Base-by-base conservation (phyloP, 371 early-diverging fungal genomes). In the Syncephalis fuscata region DNA sequence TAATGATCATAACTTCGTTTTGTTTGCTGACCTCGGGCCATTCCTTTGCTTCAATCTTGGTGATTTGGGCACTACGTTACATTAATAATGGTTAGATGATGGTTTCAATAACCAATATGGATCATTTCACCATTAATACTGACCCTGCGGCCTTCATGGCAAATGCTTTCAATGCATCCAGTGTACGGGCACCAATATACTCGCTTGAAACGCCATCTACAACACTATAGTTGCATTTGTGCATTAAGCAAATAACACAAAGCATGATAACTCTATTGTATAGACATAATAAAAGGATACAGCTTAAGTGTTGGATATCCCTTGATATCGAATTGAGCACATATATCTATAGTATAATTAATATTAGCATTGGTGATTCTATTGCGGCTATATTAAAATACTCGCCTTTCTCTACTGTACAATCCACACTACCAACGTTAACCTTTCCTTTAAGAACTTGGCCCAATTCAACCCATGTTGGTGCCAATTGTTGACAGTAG, bases 261-360 rank as follows among this genome's bases (percentile, higher is more conserved):
- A 45, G 27, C 1, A 48, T 37, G 1, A 32, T 16, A 3, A 50
- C 51, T 23, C 48, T 37, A 17, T 48, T 32, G 51, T 48, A n/a
- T n/a, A 16, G 14, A 19, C 21, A 26, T 25, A 37, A 32, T 21
- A 9, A 17, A 26, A 48, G 39, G 64, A 48, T 73, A 71, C 63
- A 82, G 72, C 52, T 72, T 68, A 45, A 93, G 61, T 7, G 90
- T 88, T 25, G 94, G 94, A 59, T 74, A 92, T 4, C 86, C 88
- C 22, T 66, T 61, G 22, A 93, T 69, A 16, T 63, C 68, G 49
- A 70, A 68, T 27, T 69, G 60, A 5, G 54, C 44, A 54, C 84
- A 82, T 9, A 80, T 49, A 42, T 50, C 64, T 53, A 52, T 60
- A n/a, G n/a, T n/a, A n/a, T 19, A 26, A 14, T 43, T 17, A 48